A percentile compares a stretch with the other conserved stretches of the same genome.
phyloP scores from a whole-genome alignment of 2,329 filamentous ascomycete species.

The Cordyceps fumosorosea region DNA sequence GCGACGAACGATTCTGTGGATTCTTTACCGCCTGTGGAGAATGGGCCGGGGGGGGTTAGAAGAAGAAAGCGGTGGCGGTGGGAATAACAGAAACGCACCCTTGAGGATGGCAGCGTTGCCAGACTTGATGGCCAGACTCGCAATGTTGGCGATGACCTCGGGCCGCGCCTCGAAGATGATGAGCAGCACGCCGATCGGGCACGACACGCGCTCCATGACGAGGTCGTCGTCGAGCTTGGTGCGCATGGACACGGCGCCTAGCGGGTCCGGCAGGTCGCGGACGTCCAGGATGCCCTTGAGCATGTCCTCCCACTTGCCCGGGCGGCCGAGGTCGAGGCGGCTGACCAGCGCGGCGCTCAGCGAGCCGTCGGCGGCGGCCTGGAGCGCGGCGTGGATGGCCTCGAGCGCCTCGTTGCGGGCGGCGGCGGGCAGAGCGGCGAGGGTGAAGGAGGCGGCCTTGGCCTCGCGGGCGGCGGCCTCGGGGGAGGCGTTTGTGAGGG shows the following conservation, averaged over 20 bases:
- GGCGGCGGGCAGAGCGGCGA: constrained; percentile 69
- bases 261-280: constrained; percentile 74
- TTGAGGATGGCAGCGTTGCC: constrained; percentile 96
- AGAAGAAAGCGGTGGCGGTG: too few relatives aligned
- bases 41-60: too few relatives aligned
- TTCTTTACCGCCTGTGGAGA: constrained; percentile 80
- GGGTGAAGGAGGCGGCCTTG: constrained; percentile 71
- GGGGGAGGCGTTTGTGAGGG: constrained; percentile 78
- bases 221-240: constrained; percentile 84
- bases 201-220: constrained; percentile 78
- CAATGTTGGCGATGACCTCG: constrained; percentile 97
- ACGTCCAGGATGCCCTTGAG: constrained; percentile 90
- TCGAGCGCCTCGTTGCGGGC: constrained; percentile 81
- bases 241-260: constrained; percentile 76
- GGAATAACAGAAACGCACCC: constrained; percentile 37
- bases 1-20: constrained; percentile 91
- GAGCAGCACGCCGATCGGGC: constrained; percentile 92
- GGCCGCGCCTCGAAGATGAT: constrained; percentile 98
- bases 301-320: constrained; percentile 97
- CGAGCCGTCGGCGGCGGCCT: constrained; percentile 66
- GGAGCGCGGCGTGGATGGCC: constrained; percentile 69
- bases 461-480: constrained; percentile 70
- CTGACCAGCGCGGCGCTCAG: constrained; percentile 80
- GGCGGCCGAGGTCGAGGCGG: constrained; percentile 75
- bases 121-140: constrained; percentile 90